Conservation (phyloP, 179 eudicot genomes). For the Beta corolliflora region DNA sequence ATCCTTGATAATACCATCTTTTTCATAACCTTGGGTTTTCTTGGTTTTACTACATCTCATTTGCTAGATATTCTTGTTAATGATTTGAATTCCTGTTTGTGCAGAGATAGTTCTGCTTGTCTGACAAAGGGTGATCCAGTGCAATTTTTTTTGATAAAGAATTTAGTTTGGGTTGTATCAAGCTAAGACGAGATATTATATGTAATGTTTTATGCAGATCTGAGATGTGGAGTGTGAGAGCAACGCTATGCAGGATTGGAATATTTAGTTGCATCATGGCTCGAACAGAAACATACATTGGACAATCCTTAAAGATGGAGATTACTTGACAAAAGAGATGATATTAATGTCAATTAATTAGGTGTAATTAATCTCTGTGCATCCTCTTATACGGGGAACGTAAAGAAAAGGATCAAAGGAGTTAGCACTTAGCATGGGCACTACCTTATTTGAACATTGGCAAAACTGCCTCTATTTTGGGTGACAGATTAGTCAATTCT, state of each 20-base stretch:
- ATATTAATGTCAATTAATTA: background rate
- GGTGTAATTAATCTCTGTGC: background rate
- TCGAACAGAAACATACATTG: background rate
- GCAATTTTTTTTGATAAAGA: background rate
- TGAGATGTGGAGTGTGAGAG: background rate
- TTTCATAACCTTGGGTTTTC: too few species aligned
- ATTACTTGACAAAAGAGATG: background rate
- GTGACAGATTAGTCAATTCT: background rate
- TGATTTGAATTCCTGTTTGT: background rate
- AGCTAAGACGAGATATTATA: too few species aligned
- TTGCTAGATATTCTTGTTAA: background rate
- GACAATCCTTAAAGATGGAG: background rate
- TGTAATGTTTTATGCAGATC: background rate
- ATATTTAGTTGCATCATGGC: slow-evolving; percentile 1
- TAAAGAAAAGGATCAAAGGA: slow-evolving; percentile 9
- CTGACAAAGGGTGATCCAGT: too few species aligned
- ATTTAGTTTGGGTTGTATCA: background rate
- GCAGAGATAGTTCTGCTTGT: too few species aligned
- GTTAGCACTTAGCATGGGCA: background rate
- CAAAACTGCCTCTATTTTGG: slow-evolving; percentile 1
- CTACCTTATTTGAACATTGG: background rate
- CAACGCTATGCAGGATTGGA: background rate
- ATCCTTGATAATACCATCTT: background rate
- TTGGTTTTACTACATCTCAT: too few species aligned
- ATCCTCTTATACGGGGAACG: background rate